Percentiles rank a stretch among this genome's conserved stretches.
phyloP scores from a whole-genome alignment of 768 basidiomycete species.

The Tremella fuciformis region DNA sequence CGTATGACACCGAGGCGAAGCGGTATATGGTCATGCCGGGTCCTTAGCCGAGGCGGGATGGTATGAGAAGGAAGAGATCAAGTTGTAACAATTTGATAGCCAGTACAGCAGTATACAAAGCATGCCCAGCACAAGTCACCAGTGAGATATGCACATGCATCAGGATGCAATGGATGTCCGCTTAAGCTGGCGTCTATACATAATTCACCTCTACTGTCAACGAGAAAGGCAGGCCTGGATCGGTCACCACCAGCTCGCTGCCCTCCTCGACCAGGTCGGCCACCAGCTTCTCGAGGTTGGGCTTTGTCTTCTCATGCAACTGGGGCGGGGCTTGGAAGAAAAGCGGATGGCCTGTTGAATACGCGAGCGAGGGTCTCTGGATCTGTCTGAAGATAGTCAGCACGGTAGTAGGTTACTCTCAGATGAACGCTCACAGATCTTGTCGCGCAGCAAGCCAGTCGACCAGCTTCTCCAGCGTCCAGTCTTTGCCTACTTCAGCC shows the following conservation, averaged over 20 bases:
- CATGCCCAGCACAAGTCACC: too few relatives aligned
- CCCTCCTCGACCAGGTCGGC: constrained; percentile 73
- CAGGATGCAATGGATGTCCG: too few relatives aligned
- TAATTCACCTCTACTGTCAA: constrained; percentile 56
- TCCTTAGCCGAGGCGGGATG: background rate
- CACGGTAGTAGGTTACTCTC: background rate
- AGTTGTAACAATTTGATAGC: too few relatives aligned
- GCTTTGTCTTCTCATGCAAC: constrained; percentile 81
- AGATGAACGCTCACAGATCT: constrained; percentile 67
- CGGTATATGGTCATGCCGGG: too few relatives aligned
- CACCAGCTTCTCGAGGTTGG: constrained; percentile 82
- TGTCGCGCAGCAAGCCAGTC: constrained; percentile 82
- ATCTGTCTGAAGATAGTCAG: constrained; percentile 68
- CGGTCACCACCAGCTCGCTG: constrained; percentile 81
- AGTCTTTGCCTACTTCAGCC: constrained; percentile 65
- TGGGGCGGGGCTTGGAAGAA: constrained; percentile 94
- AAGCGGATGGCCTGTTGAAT: constrained; percentile 63
- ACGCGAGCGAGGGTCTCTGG: constrained; percentile 87
- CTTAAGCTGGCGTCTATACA: constrained; percentile 15
- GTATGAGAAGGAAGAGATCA: background rate
- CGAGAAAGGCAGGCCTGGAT: constrained; percentile 82
- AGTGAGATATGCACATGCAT: too few relatives aligned
- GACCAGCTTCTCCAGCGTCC: constrained; percentile 81
- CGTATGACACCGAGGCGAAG: too few relatives aligned
- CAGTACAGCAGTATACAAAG: too few relatives aligned